Evolutionary conservation across 352 stramenopile species (phyloP).

Genomic region (Achlya hypogyna): DNA sequence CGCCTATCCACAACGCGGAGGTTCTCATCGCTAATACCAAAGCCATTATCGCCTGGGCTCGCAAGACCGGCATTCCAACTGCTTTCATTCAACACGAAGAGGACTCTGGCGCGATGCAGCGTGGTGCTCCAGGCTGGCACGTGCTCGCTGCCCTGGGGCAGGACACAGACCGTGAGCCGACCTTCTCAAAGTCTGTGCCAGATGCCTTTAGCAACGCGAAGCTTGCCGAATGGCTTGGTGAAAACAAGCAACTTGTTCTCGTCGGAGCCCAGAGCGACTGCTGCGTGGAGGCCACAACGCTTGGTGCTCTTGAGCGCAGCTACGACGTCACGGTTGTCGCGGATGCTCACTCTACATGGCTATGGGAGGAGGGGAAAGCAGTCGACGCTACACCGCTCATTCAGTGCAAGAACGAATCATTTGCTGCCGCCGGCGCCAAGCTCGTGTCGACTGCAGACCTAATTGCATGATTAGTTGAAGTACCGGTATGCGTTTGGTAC

Average conservation of each 20-base stretch:
- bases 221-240: not conserved
- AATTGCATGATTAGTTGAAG: not conserved
- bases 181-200: not conserved
- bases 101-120: not conserved
- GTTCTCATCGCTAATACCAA: not conserved
- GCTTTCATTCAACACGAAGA: not conserved
- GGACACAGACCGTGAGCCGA: not conserved
- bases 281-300: not conserved
- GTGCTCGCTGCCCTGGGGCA: not conserved
- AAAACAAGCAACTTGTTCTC: not conserved
- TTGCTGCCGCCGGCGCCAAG: not conserved
- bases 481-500: too few relatives aligned
- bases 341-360: not conserved
- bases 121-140: not conserved
- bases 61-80: not conserved
- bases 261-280: not conserved
- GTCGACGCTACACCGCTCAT: not conserved
- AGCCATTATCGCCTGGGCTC: not conserved
- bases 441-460: not conserved
- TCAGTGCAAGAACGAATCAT: not conserved
- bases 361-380: not conserved
- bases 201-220: not conserved
- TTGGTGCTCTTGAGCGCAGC: not conserved
- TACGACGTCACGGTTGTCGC: not conserved
- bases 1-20: not conserved